Base-by-base conservation (phyloP, 768 basidiomycete species). In the Termitomyces sp. region DNA sequence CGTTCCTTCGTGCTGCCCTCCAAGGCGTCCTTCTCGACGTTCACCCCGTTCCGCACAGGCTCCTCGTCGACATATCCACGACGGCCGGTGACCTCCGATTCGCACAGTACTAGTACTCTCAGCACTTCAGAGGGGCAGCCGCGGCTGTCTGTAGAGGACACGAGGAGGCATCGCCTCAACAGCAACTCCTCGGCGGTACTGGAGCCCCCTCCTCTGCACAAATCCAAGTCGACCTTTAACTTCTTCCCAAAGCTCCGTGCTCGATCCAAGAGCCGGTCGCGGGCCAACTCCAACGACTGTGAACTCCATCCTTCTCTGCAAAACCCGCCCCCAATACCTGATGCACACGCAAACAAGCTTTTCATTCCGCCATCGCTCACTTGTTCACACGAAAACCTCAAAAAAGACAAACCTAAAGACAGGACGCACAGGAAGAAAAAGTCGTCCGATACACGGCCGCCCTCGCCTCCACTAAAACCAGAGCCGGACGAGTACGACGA, bases 211-310 rank as follows among this genome's bases (percentile, higher is more conserved):
- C 7, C 51, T 5, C 53, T 75, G 8, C 78, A 78, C 51, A 85
- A 76, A 68, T 67, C 73, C 34, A 85, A 81, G 68, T 73, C 78
- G 9, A 80, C 79, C 2, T 29, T 47, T 31, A 22, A 13, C 16
- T 67, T 82, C 43, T 69, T 81, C 55, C 69, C 70, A 53, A 73
- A 76, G 61, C 61, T 79, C 66, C 70, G 76, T 66, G 67, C 74
- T 42, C 73, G 76, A 44, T 71, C 71, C 70, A 73, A 69, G 70
- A 66, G 67, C 20, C 68, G 74, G 18, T 58, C 77, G 61, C 71
- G 73, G 67, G 61, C 66, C 49, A 68, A 69, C 44, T 60, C 71
- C 9, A 56, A 70, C 24, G 67, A 76, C 52, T 46, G 71, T 20
- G 68, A 71, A 3, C 9, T 43, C n/a, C 74, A 80, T 51, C 72